Evolutionary conservation across 2,329 filamentous ascomycete genomes (phyloP).

Genomic region (Rutstroemia sp.): DNA sequence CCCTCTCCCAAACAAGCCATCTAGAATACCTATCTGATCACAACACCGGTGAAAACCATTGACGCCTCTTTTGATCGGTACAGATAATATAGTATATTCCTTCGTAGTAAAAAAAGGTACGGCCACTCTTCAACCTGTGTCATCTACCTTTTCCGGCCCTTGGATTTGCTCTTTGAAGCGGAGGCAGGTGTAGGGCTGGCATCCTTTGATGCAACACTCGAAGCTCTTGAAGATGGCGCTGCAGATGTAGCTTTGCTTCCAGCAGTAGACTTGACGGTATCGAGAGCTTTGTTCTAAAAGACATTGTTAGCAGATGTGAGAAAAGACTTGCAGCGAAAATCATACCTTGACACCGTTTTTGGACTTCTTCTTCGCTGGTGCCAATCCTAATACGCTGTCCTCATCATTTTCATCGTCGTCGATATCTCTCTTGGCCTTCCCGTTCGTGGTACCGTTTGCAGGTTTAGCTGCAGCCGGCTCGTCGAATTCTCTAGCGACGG

Average conservation of each 20-base stretch:
- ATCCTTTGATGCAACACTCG: slow-evolving; percentile 73
- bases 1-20: not conserved
- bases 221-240: slow-evolving; percentile 68
- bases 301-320: slow-evolving; percentile 9
- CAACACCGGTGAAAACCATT: not conserved
- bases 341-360: slow-evolving; percentile 73
- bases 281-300: slow-evolving; percentile 81
- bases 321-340: not conserved
- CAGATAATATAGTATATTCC: not conserved
- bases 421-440: slow-evolving; percentile 64
- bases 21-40: not conserved
- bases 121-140: too few relatives aligned
- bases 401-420: slow-evolving; percentile 83
- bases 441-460: slow-evolving; percentile 50
- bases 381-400: slow-evolving; percentile 69
- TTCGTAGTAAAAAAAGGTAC: slow-evolving; percentile 4
- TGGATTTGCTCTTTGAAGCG: slow-evolving; percentile 35
- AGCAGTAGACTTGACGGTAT: slow-evolving; percentile 67
- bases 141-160: slow-evolving; percentile 44
- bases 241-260: slow-evolving; percentile 70
- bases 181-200: slow-evolving; percentile 41
- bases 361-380: slow-evolving; percentile 88
- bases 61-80: not conserved
- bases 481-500: slow-evolving; percentile 92
- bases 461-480: slow-evolving; percentile 43